Conservation (phyloP, 1,139 yeast species). For the Saccharomyces hybrid region DNA sequence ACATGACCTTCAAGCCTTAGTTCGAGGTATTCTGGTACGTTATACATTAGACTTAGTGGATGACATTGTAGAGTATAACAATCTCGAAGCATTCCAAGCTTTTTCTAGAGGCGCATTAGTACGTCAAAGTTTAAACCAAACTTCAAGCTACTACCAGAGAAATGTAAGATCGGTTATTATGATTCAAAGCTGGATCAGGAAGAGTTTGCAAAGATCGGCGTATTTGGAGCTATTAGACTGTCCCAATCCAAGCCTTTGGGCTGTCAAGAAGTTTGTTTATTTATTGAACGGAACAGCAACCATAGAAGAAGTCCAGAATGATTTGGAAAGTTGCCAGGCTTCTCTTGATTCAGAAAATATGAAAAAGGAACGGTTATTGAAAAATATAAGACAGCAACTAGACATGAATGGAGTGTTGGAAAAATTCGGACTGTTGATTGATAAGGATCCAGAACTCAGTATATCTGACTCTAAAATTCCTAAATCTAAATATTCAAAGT, state of each 20-base stretch:
- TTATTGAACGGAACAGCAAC: slow-evolving; percentile 65
- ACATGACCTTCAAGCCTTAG: slow-evolving; percentile 33
- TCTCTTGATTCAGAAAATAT: slow-evolving; percentile 72
- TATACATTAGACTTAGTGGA: slow-evolving; percentile 42
- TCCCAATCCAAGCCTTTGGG: slow-evolving; percentile 68
- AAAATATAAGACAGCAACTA: slow-evolving; percentile 19
- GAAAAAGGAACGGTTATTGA: slow-evolving; percentile 44
- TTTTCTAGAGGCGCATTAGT: slow-evolving; percentile 30
- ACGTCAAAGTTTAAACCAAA: slow-evolving; percentile 30
- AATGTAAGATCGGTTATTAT: slow-evolving; percentile 55
- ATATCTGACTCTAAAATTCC: slow-evolving; percentile 12
- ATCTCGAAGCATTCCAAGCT: slow-evolving; percentile 35
- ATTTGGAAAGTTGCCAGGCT: slow-evolving; percentile 60
- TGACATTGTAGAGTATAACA: slow-evolving; percentile 42
- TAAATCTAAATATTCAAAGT: slow-evolving; percentile 31
- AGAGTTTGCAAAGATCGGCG: slow-evolving; percentile 61
- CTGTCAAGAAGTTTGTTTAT: slow-evolving; percentile 70
- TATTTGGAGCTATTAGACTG: slow-evolving; percentile 62
- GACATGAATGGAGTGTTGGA: slow-evolving; percentile 18
- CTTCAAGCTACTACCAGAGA: slow-evolving; percentile 45
- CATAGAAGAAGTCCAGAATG: slow-evolving; percentile 72
- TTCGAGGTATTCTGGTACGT: slow-evolving; percentile 43
- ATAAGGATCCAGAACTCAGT: slow-evolving; percentile 4
- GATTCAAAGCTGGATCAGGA: slow-evolving; percentile 68
- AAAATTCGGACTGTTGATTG: slow-evolving; percentile 13